Conservation (phyloP, 1,139 yeast genomes). For the Pneumocystis canis region DNA sequence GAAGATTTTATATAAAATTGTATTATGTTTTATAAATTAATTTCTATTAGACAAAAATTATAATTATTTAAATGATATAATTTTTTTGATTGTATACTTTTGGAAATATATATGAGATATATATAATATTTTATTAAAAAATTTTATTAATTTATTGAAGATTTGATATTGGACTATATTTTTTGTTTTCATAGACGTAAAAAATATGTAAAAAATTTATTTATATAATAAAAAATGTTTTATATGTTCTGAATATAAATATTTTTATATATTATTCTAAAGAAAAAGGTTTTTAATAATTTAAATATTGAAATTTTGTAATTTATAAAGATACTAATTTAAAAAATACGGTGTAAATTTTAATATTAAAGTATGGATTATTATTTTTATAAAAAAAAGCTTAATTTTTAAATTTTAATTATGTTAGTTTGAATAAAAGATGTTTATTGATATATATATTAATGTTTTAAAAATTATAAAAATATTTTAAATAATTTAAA, state of each 20-base stretch:
- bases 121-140: neutral
- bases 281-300: neutral
- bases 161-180: neutral
- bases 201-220: constrained; percentile 6
- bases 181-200: constrained; percentile 5
- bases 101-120: constrained; percentile 1
- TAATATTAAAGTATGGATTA: too few species aligned
- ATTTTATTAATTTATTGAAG: neutral
- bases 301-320: neutral
- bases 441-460: too few species aligned
- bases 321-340: too few species aligned
- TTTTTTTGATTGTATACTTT: constrained; percentile 1
- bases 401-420: neutral
- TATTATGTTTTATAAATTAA: neutral
- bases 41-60: constrained; percentile 1
- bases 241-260: neutral
- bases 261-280: neutral
- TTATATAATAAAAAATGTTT: neutral
- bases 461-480: too few species aligned
- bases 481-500: too few species aligned
- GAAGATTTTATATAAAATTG: neutral
- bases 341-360: too few species aligned
- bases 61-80: neutral
- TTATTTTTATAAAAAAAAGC: neutral
- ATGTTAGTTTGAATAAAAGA: too few species aligned